These are phyloP conservation scores for Coemansia sp. DNA, from an alignment of 192 early-diverging fungal species.

Conservation along the genomic window DNA sequence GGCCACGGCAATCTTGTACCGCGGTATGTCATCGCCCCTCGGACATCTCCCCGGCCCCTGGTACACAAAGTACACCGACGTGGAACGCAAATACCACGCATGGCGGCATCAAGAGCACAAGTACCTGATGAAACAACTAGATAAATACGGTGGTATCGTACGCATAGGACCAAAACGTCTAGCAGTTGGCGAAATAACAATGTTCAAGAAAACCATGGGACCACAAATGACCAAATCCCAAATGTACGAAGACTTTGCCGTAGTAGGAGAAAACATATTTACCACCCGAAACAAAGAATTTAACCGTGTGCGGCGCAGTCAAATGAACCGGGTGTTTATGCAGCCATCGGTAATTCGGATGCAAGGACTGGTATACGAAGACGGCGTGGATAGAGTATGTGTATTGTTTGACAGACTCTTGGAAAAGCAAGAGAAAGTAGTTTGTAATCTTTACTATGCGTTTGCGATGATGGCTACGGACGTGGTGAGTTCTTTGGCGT, in stretches of 20 bases:
- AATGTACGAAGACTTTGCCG: conserved; percentile 31
- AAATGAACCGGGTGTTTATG: conserved; percentile 26
- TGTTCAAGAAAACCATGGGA: conserved; percentile 24
- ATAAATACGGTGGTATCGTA: conserved; percentile 26
- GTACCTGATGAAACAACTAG: conserved; percentile 15
- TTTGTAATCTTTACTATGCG: conserved; percentile 16
- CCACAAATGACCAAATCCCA: conserved; percentile 22
- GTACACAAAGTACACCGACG: conserved; percentile 23
- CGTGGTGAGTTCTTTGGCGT: conserved; percentile 23
- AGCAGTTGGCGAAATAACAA: conserved; percentile 19
- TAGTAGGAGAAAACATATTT: conserved; percentile 26
- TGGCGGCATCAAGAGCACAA: conserved; percentile 26
- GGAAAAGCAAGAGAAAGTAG: not conserved
- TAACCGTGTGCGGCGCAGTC: conserved; percentile 17
- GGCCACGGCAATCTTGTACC: not conserved
- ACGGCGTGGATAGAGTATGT: conserved; percentile 20
- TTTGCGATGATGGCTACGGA: conserved; percentile 33
- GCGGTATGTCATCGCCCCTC: conserved; percentile 5
- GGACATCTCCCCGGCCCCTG: conserved; percentile 28
- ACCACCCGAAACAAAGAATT: conserved; percentile 28
- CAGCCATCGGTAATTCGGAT: conserved; percentile 15
- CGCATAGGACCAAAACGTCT: conserved; percentile 18
- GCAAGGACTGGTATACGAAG: conserved; percentile 18
- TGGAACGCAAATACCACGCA: conserved; percentile 26
- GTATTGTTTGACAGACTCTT: conserved; percentile 20